Conservation (phyloP, 192 early-diverging fungal genomes). For the Rhizophagus clarus region DNA sequence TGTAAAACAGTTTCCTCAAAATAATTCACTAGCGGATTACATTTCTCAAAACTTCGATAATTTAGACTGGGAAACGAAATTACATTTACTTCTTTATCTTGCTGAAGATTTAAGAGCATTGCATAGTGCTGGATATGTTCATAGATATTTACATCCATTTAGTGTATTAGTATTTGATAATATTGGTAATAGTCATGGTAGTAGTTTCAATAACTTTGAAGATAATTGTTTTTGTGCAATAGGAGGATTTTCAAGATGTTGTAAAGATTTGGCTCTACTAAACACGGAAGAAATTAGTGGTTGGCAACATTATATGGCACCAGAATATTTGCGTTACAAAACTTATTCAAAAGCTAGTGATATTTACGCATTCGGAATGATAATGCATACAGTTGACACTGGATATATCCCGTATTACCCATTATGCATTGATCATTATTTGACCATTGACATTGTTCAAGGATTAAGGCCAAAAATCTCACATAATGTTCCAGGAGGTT, state of each 20-base stretch:
- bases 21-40: background rate
- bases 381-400: background rate
- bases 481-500: too few relatives aligned
- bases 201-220: too few relatives aligned
- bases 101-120: background rate
- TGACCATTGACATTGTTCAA: too few relatives aligned
- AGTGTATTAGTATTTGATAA: too few relatives aligned
- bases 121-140: background rate
- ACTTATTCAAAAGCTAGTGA: background rate
- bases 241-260: too few relatives aligned
- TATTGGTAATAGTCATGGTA: too few relatives aligned
- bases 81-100: background rate
- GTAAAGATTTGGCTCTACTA: too few relatives aligned
- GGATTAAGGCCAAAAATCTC: too few relatives aligned
- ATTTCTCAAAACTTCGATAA: background rate
- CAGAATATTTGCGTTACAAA: background rate
- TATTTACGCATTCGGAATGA: background rate
- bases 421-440: too few relatives aligned
- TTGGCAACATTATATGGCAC: too few relatives aligned
- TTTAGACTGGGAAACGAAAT: background rate
- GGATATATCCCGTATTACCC: background rate
- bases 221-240: too few relatives aligned
- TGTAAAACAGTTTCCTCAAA: background rate
- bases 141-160: background rate
- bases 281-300: too few relatives aligned